A percentile compares a stretch with the other conserved stretches of the same genome.
Conservation (phyloP, 352 stramenopile genomes). For the Pythium myriotylum region DNA sequence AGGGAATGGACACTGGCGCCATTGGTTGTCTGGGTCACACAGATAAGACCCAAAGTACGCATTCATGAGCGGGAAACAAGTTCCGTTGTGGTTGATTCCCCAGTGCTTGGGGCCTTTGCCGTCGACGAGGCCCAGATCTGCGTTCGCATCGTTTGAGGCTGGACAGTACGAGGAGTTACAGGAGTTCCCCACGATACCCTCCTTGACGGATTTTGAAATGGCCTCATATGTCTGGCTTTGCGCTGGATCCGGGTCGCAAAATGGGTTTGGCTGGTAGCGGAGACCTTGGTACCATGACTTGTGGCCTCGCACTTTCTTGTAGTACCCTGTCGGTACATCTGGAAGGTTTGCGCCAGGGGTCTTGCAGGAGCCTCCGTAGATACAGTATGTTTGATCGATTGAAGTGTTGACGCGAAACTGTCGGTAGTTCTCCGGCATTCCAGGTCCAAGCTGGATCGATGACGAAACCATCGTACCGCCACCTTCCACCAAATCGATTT, state of each 20-base stretch:
- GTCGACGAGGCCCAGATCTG: constrained; percentile 37
- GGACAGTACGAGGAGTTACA: constrained; percentile 39
- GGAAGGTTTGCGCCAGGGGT: constrained; percentile 47
- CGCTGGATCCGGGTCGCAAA: constrained; percentile 22
- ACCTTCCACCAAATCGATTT: constrained; percentile 89
- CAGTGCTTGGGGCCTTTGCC: constrained; percentile 16
- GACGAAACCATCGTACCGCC: constrained; percentile 47
- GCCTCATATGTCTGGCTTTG: constrained; percentile 33
- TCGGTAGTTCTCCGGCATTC: constrained; percentile 29
- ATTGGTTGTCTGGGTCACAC: constrained; percentile 27
- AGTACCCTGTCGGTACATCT: constrained; percentile 45
- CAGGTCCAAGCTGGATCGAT: constrained; percentile 66
- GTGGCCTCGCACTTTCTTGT: constrained; percentile 35
- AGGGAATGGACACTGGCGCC: constrained; percentile 37
- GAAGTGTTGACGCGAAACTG: not conserved
- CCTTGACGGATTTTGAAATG: constrained; percentile 37
- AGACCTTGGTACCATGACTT: constrained; percentile 24
- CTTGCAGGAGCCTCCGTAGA: constrained; percentile 20
- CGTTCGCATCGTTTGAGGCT: constrained; percentile 45
- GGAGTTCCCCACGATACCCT: not conserved
- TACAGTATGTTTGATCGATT: constrained; percentile 9
- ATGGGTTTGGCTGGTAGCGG: constrained; percentile 49
- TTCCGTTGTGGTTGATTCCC: constrained; percentile 33
- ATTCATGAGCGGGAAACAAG: constrained; percentile 29
- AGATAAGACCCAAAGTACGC: constrained; percentile 26